Evolutionary conservation across 2,329 filamentous ascomycete species (phyloP).

Genomic region (Arthrocladium fulminans): DNA sequence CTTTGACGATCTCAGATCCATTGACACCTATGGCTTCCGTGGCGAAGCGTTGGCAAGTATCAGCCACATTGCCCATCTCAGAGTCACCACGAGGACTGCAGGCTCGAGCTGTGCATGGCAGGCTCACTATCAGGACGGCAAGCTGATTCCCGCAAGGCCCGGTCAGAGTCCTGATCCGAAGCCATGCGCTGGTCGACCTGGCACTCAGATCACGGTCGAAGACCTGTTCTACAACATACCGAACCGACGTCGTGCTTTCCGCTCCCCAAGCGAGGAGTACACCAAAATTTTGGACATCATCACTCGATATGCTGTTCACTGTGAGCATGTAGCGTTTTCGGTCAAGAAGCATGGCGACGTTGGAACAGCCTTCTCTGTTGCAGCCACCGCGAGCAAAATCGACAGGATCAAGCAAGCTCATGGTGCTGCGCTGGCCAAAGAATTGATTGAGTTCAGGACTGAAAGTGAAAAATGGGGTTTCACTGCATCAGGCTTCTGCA

Average conservation of each 20-base stretch:
- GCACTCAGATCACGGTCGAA: slow-evolving; percentile 93
- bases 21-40: slow-evolving; percentile 94
- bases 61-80: slow-evolving; percentile 93
- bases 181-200: slow-evolving; percentile 73
- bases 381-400: slow-evolving; percentile 58
- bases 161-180: slow-evolving; percentile 81
- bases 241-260: slow-evolving; percentile 76
- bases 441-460: slow-evolving; percentile 67
- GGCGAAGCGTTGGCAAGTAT: slow-evolving; percentile 95
- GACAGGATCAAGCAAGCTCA: slow-evolving; percentile 90
- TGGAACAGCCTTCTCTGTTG: slow-evolving; percentile 70
- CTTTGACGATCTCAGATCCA: slow-evolving; percentile 84
- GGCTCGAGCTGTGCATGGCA: slow-evolving; percentile 84
- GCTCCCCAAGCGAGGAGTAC: slow-evolving; percentile 88
- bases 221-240: slow-evolving; percentile 96
- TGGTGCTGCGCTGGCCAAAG: slow-evolving; percentile 73
- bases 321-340: slow-evolving; percentile 80
- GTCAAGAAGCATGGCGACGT: slow-evolving; percentile 95
- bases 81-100: slow-evolving; percentile 86
- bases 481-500: slow-evolving; percentile 68
- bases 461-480: slow-evolving; percentile 75
- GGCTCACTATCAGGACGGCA: slow-evolving; percentile 77
- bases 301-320: slow-evolving; percentile 87
- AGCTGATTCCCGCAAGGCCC: slow-evolving; percentile 72
- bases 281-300: slow-evolving; percentile 96